Percentiles rank a stretch among this genome's conserved stretches.
These are phyloP conservation scores for Saccharomyces hybrid DNA, from an alignment of 1,139 yeast species.

Conservation along the genomic window DNA sequence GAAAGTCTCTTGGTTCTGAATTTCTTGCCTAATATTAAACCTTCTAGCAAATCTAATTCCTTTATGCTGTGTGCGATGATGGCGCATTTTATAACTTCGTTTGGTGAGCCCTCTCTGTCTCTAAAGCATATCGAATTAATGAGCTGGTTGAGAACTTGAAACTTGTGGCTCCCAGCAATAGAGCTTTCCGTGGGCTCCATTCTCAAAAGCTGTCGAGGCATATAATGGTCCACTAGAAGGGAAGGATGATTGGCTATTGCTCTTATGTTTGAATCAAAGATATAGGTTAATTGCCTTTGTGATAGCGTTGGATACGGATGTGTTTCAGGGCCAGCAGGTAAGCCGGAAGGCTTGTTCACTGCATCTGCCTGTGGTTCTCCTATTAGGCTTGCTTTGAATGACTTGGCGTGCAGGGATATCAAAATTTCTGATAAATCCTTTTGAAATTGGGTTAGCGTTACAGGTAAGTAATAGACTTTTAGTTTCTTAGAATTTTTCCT, in stretches of 20 bases:
- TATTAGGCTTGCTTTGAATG: constrained; percentile 26
- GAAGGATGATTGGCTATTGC: constrained; percentile 58
- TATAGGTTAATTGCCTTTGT: constrained; percentile 31
- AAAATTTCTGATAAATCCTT: constrained; percentile 48
- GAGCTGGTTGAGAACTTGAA: constrained; percentile 46
- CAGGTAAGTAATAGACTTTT: constrained; percentile 46
- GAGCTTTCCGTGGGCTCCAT: constrained; percentile 57
- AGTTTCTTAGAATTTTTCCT: constrained; percentile 4
- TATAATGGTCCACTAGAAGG: constrained; percentile 63
- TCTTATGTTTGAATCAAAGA: constrained; percentile 45
- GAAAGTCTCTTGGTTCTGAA: constrained; percentile 53
- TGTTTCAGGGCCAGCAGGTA: background rate
- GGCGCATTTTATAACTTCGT: constrained; percentile 31
- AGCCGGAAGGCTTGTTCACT: background rate
- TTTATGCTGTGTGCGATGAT: constrained; percentile 57
- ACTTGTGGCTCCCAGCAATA: constrained; percentile 51
- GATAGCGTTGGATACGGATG: constrained; percentile 20
- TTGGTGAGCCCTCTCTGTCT: constrained; percentile 12
- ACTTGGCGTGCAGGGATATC: constrained; percentile 44
- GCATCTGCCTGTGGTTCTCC: constrained; percentile 7
- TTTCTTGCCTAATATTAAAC: constrained; percentile 54
- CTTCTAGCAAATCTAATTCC: constrained; percentile 65
- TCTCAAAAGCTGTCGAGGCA: constrained; percentile 57
- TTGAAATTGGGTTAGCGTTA: constrained; percentile 49
- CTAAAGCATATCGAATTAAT: constrained; percentile 33